Base-by-base conservation (phyloP, 2,329 filamentous ascomycete genomes). In the Sarocladium kiliense region DNA sequence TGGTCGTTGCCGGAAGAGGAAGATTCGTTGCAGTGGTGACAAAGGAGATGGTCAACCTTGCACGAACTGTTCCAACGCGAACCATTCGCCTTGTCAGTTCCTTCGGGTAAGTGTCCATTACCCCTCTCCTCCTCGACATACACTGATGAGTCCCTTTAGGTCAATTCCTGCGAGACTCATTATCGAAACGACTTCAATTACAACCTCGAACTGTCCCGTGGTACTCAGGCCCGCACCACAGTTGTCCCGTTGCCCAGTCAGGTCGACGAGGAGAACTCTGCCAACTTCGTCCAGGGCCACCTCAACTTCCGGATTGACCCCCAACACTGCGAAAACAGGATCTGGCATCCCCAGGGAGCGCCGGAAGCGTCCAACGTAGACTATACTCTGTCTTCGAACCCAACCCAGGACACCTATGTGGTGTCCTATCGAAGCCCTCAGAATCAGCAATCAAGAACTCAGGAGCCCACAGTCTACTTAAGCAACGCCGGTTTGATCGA, bases 1-100 rank as follows among this genome's bases (percentile, higher is more conserved):
- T 69, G 84, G 85, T 34, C 85, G 93, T 61, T 97, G 93, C 71
- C 85, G 93, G 58, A 92, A 93, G 74, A 84, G 93, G 57, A 97
- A 97, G 77, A 97, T 97, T 64, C 87, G 90, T 62, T 97, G 93
- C 74, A 96, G 89, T 65, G 93, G 93, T 42, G 91, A 96, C 66
- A 77, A 80, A 32, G 88, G 88, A 30, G 83, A 87, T 64, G 88
- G 87, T n/a, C 73, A 77, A 37, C 85, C 86, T n/a, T 97, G 93
- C 71, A 77, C 80, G 11, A 96, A 92, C 69, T 97, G 93, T 75
- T 87, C 84, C 64, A 84, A 78, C 58, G 87, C 92, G 54, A 87
- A 88, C 12, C 75, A 80, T 25, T 81, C 86, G 21, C 75, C 79
- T 5, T 97, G 93, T 67, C 82, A 86, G 56, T 97, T 96, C 65